Percentiles rank a stretch among this genome's conserved stretches.
These are phyloP conservation scores for Chlorencoelia australis DNA, from an alignment of 2,329 filamentous ascomycete genomes.

Conservation along the genomic window DNA sequence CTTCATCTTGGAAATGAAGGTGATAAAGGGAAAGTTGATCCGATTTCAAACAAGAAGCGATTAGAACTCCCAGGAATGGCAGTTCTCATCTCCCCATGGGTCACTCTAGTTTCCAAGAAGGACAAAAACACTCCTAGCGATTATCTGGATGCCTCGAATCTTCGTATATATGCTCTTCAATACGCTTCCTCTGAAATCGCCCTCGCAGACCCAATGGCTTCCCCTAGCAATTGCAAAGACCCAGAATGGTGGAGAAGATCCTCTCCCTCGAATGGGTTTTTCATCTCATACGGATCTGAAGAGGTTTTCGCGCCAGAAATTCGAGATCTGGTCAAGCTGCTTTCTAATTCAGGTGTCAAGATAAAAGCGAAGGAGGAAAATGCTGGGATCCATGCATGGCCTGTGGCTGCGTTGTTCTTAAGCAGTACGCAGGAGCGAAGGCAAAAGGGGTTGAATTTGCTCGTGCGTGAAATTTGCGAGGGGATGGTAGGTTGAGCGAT, in stretches of 20 bases:
- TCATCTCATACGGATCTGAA: slow-evolving; percentile 63
- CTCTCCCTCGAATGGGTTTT: slow-evolving; percentile 55
- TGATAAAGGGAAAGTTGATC: neutral
- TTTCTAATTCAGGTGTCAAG: slow-evolving; percentile 39
- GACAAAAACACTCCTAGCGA: slow-evolving; percentile 64
- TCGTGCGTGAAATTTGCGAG: slow-evolving; percentile 6
- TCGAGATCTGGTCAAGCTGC: slow-evolving; percentile 43
- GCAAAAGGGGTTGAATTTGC: slow-evolving; percentile 37
- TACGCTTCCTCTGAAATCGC: slow-evolving; percentile 49
- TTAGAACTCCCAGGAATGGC: slow-evolving; percentile 44
- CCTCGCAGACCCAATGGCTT: slow-evolving; percentile 47
- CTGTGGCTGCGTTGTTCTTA: slow-evolving; percentile 54
- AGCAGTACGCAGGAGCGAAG: slow-evolving; percentile 38
- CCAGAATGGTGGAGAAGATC: slow-evolving; percentile 55
- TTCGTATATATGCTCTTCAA: slow-evolving; percentile 60
- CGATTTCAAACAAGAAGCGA: slow-evolving; percentile 2
- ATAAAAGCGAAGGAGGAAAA: slow-evolving; percentile 39
- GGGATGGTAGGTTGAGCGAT: slow-evolving; percentile 2
- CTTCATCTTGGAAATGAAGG: slow-evolving; percentile 44
- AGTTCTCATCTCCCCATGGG: slow-evolving; percentile 72
- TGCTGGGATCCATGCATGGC: slow-evolving; percentile 73
- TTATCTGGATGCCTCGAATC: slow-evolving; percentile 56
- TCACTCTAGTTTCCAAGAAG: slow-evolving; percentile 56
- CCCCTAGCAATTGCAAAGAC: slow-evolving; percentile 62
- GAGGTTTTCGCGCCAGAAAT: slow-evolving; percentile 71